Percentiles rank a stretch among this genome's conserved stretches.
Conservation (phyloP, 2,329 filamentous ascomycete species). For the Aspergillus ibericus region DNA sequence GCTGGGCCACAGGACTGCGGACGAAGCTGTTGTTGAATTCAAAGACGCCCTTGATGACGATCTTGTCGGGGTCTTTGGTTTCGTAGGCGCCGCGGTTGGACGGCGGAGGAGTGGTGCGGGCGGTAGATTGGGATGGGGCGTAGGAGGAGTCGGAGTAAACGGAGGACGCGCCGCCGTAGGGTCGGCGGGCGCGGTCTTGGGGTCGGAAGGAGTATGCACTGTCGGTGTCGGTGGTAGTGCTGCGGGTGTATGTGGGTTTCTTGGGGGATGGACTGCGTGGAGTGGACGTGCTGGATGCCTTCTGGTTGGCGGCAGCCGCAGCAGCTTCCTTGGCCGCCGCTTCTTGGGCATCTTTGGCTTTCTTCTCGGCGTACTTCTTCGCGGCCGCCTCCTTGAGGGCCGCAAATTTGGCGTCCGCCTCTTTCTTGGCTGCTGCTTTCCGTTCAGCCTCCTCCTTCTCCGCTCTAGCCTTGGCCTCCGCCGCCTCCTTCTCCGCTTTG, state of each 20-base stretch:
- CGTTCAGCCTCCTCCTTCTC: conserved; percentile 57
- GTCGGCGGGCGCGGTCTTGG: conserved; percentile 68
- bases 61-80: conserved; percentile 91
- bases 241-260: conserved; percentile 34
- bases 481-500: conserved; percentile 16
- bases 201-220: conserved; percentile 70
- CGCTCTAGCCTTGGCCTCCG: conserved; percentile 35
- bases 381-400: conserved; percentile 42
- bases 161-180: conserved; percentile 57
- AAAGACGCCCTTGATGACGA: conserved; percentile 91
- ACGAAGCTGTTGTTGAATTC: conserved; percentile 86
- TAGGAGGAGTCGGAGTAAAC: conserved; percentile 83
- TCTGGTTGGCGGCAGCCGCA: conserved; percentile 29
- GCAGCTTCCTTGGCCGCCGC: conserved; percentile 27
- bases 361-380: conserved; percentile 40
- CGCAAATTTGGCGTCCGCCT: conserved; percentile 40
- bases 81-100: conserved; percentile 76
- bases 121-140: conserved; percentile 78
- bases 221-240: conserved; percentile 44
- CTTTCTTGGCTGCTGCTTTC: conserved; percentile 38
- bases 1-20: conserved; percentile 84
- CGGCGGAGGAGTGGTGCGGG: conserved; percentile 78
- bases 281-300: conserved; percentile 26
- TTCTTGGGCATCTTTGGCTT: conserved; percentile 36
- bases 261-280: conserved; percentile 43